Percentiles rank a stretch among this genome's conserved stretches.
These are phyloP conservation scores for Taxillus chinensis DNA, from an alignment of 164 flowering plant genomes.

Conservation along the genomic window DNA sequence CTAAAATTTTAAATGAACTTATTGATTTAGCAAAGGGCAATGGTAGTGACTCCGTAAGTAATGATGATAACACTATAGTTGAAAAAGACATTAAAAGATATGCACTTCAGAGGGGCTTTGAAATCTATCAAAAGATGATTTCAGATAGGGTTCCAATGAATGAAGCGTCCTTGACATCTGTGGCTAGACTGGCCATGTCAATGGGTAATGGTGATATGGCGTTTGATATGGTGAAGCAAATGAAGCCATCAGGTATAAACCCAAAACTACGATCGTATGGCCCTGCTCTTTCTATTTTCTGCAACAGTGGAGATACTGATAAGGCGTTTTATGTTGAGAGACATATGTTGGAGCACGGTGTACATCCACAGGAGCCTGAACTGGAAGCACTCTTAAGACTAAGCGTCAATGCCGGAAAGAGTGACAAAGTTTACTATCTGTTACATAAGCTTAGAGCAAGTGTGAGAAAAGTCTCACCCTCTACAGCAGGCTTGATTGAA, in stretches of 20 bases:
- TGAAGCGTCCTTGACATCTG: constrained; percentile 78
- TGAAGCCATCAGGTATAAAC: constrained; percentile 53
- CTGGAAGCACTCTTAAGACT: constrained; percentile 56
- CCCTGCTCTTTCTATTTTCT: constrained; percentile 63
- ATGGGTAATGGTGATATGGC: constrained; percentile 78
- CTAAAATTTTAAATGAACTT: constrained; percentile 5
- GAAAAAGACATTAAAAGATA: constrained; percentile 40
- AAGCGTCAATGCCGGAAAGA: constrained; percentile 42
- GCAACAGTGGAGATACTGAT: constrained; percentile 46
- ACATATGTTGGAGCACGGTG: constrained; percentile 69
- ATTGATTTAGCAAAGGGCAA: constrained; percentile 7
- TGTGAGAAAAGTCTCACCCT: constrained; percentile 55
- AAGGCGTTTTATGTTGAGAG: constrained; percentile 68
- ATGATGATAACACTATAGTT: constrained; percentile 25
- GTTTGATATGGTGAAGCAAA: constrained; percentile 66
- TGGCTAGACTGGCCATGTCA: constrained; percentile 85
- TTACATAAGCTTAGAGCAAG: constrained; percentile 67
- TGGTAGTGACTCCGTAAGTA: constrained; percentile 7
- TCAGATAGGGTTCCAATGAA: constrained; percentile 57
- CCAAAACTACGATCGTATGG: constrained; percentile 77
- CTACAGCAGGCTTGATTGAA: constrained; percentile 55
- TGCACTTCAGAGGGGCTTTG: constrained; percentile 58
- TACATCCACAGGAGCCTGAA: constrained; percentile 77
- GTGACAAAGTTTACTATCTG: constrained; percentile 66
- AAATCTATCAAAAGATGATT: constrained; percentile 54